Evolutionary conservation across 2,329 filamentous ascomycete species (phyloP).

Genomic region (Cytospora mali): DNA sequence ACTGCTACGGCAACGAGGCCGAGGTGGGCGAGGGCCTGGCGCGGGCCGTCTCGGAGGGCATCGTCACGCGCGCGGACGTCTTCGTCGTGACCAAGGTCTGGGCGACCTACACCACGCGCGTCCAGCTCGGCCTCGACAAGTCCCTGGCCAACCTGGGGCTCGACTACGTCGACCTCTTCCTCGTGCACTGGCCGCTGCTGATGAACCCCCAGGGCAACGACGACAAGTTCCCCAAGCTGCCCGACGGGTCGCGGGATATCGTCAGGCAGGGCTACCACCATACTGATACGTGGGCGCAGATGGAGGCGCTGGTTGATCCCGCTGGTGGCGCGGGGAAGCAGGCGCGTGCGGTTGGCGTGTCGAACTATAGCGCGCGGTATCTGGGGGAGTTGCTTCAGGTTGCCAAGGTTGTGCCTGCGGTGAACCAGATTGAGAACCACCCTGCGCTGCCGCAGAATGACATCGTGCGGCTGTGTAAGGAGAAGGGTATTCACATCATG

Average conservation of each 20-base stretch:
- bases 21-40: slow-evolving; percentile 79
- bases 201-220: slow-evolving; percentile 79
- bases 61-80: slow-evolving; percentile 73
- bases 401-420: slow-evolving; percentile 60
- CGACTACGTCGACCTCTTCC: slow-evolving; percentile 79
- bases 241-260: slow-evolving; percentile 75
- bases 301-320: slow-evolving; percentile 66
- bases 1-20: slow-evolving; percentile 79
- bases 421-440: slow-evolving; percentile 77
- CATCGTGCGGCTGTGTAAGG: slow-evolving; percentile 68
- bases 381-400: slow-evolving; percentile 56
- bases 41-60: slow-evolving; percentile 69
- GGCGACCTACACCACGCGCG: slow-evolving; percentile 75
- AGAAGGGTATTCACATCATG: slow-evolving; percentile 70
- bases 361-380: slow-evolving; percentile 61
- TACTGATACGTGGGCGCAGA: slow-evolving; percentile 74
- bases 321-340: slow-evolving; percentile 47
- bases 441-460: slow-evolving; percentile 72
- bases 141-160: slow-evolving; percentile 73
- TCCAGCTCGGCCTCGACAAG: slow-evolving; percentile 70
- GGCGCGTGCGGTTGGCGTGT: slow-evolving; percentile 56
- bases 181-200: slow-evolving; percentile 82
- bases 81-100: slow-evolving; percentile 88
- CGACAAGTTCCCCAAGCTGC: slow-evolving; percentile 72
- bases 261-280: slow-evolving; percentile 66